These are phyloP conservation scores for Sclerotinia glacialis DNA, from an alignment of 2,329 filamentous ascomycete genomes.

Conservation along the genomic window DNA sequence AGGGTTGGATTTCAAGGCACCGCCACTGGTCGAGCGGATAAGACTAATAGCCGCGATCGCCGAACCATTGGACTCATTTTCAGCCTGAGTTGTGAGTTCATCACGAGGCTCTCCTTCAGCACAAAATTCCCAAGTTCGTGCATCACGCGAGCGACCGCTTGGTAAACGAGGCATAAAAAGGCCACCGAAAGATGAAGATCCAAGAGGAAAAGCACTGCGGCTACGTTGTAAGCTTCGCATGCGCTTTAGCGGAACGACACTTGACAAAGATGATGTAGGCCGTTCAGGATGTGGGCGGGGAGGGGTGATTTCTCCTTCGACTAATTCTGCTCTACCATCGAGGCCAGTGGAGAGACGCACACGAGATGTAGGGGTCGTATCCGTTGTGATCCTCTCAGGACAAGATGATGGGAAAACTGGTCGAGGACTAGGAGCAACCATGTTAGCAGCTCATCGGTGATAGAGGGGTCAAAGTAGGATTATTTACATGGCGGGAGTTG, in stretches of 20 bases:
- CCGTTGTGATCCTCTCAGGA: constrained; percentile 33
- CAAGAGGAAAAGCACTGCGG: constrained; percentile 62
- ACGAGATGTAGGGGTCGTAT: constrained; percentile 31
- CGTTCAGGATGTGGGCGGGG: constrained; percentile 54
- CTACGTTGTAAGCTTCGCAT: constrained; percentile 62
- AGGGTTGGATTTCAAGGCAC: constrained; percentile 51
- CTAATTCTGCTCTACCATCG: constrained; percentile 86
- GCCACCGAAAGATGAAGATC: constrained; percentile 45
- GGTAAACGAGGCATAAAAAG: constrained; percentile 50
- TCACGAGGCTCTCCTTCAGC: constrained; percentile 78
- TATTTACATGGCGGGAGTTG: constrained; percentile 47
- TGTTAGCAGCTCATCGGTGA: constrained; percentile 5
- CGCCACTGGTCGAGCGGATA: constrained; percentile 67
- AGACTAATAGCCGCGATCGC: constrained; percentile 79
- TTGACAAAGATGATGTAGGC: constrained; percentile 47
- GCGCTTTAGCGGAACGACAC: constrained; percentile 39
- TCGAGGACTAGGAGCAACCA: constrained; percentile 28
- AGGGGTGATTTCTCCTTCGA: constrained; percentile 65
- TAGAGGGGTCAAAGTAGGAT: neutral
- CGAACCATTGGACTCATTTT: constrained; percentile 76
- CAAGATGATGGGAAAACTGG: constrained; percentile 35
- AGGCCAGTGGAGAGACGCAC: constrained; percentile 79
- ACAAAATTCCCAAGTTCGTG: constrained; percentile 87
- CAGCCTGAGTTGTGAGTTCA: constrained; percentile 75
- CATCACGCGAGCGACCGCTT: constrained; percentile 78